Percentiles rank a stretch among this genome's conserved stretches.
phyloP scores from a whole-genome alignment of 345 rosid genomes.

The Laguncularia racemosa region DNA sequence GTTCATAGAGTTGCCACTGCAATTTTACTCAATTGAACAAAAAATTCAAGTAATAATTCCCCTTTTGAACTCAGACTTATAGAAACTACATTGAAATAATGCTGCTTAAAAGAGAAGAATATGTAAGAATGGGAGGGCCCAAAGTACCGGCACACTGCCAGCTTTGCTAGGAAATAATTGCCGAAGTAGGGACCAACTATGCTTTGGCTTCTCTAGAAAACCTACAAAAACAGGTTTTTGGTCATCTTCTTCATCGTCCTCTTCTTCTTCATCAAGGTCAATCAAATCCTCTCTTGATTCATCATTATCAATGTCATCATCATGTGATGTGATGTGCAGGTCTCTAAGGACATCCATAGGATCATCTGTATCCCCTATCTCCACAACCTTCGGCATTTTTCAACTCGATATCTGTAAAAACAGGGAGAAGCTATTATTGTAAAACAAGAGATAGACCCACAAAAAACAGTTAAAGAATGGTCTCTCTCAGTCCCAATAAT shows the following conservation, averaged over 20 bases:
- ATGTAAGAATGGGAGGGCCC: neutral
- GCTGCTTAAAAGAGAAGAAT: neutral
- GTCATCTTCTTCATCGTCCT: slow-evolving; percentile 59
- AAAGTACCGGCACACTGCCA: slow-evolving; percentile 71
- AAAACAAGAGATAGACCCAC: too few relatives aligned
- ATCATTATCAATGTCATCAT: slow-evolving; percentile 38
- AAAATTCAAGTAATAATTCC: too few relatives aligned
- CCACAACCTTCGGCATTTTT: slow-evolving; percentile 8
- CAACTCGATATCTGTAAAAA: too few relatives aligned
- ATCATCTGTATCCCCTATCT: slow-evolving; percentile 25
- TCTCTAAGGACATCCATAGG: slow-evolving; percentile 50
- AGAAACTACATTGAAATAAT: neutral
- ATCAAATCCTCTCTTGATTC: slow-evolving; percentile 17
- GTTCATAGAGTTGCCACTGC: too few relatives aligned
- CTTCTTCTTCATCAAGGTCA: slow-evolving; percentile 32
- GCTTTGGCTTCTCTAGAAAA: slow-evolving; percentile 56
- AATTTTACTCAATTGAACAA: too few relatives aligned
- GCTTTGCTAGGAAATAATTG: slow-evolving; percentile 85
- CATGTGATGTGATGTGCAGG: slow-evolving; percentile 44
- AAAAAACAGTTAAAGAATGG: too few relatives aligned
- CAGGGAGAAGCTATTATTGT: too few relatives aligned
- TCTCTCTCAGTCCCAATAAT: too few relatives aligned
- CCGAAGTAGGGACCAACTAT: slow-evolving; percentile 55
- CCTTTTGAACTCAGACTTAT: too few relatives aligned
- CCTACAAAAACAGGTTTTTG: slow-evolving; percentile 56